Base-by-base conservation (phyloP, 1,139 yeast genomes). In the Torulaspora globosa region DNA sequence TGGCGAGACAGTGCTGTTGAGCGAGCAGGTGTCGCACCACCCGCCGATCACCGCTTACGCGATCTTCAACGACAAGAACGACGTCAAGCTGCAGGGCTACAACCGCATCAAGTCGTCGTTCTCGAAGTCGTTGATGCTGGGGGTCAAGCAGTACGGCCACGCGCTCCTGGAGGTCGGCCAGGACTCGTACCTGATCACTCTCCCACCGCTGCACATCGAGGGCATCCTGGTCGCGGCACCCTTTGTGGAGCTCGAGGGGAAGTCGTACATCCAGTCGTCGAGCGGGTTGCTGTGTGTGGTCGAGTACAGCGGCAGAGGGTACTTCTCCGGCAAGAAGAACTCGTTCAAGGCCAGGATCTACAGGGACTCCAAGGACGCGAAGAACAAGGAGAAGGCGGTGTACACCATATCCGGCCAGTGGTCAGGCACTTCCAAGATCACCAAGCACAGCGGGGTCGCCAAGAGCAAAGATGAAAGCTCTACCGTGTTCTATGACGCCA, bases 201-300 rank as follows among this genome's bases (percentile, higher is more conserved):
- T 90, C 57, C 98, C 98, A 10, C 88, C 96, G n/a, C 75, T 92
- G 57, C 97, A 90, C 66, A 83, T 92, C 51, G 98, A 92, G 70
- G 97, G 98, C 15, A 76, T 92, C 51, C 70, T 90, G 51, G 82
- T 85, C 53, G 97, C 96, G 4, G 75, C 94, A 2, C 97, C 97
- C 27, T 89, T 82, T 68, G 90, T 84, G 34, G 95, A 86, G 66
- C 75, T 92, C 53, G 97, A 90, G 63, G 95, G 95, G 49, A 80
- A 80, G 54, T 78, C 95, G 16, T 80, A 72, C 62, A 87, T 92
- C 60, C 95, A 86, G 67, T 75, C 89, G 31, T 81, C 95, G 5
- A 75, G 79, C 43, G 97, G 97, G 8, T 84, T 80, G 68, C 67
- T 76, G 53, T 79, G 94, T 16, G 75, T 77, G 19, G 72, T 92